Conservation (phyloP, 2,329 filamentous ascomycete genomes). For the Bretziella fagacearum region DNA sequence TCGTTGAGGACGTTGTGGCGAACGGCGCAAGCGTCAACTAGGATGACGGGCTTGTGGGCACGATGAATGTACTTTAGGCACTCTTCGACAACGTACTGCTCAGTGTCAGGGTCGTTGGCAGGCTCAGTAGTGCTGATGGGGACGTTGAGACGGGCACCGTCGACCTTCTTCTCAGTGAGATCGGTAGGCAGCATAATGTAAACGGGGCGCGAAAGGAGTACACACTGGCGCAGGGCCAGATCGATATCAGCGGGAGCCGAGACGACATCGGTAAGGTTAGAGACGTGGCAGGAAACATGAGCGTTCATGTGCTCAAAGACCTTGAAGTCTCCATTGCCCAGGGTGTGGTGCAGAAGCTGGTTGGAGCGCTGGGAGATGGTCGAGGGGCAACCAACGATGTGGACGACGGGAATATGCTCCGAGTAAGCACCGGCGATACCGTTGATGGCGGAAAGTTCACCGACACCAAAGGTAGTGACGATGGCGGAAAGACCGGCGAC, state of each 20-base stretch:
- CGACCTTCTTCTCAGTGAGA: slow-evolving; percentile 58
- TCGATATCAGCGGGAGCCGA: slow-evolving; percentile 65
- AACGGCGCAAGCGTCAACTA: slow-evolving; percentile 71
- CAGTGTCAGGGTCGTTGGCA: slow-evolving; percentile 49
- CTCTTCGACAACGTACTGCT: slow-evolving; percentile 69
- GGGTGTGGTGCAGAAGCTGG: slow-evolving; percentile 47
- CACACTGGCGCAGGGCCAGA: slow-evolving; percentile 57
- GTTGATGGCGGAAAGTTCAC: slow-evolving; percentile 56
- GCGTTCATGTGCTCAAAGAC: slow-evolving; percentile 67
- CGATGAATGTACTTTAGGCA: slow-evolving; percentile 55
- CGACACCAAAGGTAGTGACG: slow-evolving; percentile 62
- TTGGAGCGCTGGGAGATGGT: slow-evolving; percentile 31
- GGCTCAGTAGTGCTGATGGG: slow-evolving; percentile 51
- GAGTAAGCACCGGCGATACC: slow-evolving; percentile 58
- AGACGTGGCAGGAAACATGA: slow-evolving; percentile 52
- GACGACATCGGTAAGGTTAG: slow-evolving; percentile 50
- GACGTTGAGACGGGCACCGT: slow-evolving; percentile 52
- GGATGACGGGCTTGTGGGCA: slow-evolving; percentile 58
- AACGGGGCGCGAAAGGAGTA: slow-evolving; percentile 56
- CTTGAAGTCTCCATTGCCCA: slow-evolving; percentile 64
- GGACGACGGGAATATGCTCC: slow-evolving; percentile 54
- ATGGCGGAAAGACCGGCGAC: slow-evolving; percentile 54
- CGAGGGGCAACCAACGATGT: slow-evolving; percentile 43
- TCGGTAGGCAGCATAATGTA: slow-evolving; percentile 75
- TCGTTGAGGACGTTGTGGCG: slow-evolving; percentile 58